Evolutionary conservation across 306 rosid species (phyloP).

Genomic region (Nissolia schottii): DNA sequence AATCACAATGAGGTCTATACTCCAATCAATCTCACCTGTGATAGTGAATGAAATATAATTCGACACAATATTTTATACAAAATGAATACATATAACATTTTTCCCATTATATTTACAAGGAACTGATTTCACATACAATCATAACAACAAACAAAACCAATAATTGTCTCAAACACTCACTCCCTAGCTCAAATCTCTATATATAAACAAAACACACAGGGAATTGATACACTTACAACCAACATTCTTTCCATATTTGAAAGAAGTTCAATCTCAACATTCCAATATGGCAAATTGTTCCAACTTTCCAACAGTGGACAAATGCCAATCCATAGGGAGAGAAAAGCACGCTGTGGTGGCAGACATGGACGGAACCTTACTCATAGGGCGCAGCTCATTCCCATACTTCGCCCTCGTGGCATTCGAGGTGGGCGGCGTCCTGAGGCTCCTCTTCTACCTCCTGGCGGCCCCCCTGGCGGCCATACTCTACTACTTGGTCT

Average conservation of each 20-base stretch:
- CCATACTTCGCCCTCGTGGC: conserved; percentile 80
- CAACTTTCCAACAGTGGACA: conserved; percentile 47
- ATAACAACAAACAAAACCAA: not conserved
- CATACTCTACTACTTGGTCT: conserved; percentile 60
- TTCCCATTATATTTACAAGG: not conserved
- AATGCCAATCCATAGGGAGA: conserved; percentile 54
- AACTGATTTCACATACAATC: not conserved
- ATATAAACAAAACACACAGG: not conserved
- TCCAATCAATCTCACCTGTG: too few species aligned
- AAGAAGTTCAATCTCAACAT: not conserved
- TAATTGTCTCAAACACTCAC: not conserved
- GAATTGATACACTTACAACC: not conserved
- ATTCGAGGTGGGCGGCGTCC: conserved; percentile 69
- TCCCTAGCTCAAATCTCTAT: not conserved
- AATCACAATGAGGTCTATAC: too few species aligned
- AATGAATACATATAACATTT: too few species aligned
- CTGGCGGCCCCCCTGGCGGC: conserved; percentile 65
- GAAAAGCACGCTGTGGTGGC: conserved; percentile 74
- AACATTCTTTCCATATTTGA: not conserved
- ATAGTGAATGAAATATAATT: too few species aligned
- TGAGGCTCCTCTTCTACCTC: conserved; percentile 59
- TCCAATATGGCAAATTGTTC: not conserved
- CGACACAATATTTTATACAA: too few species aligned
- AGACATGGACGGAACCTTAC: conserved; percentile 86
- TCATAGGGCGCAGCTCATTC: conserved; percentile 70